Evolutionary conservation across 768 basidiomycete species (phyloP).

Genomic region (Naematelia aurantialba): DNA sequence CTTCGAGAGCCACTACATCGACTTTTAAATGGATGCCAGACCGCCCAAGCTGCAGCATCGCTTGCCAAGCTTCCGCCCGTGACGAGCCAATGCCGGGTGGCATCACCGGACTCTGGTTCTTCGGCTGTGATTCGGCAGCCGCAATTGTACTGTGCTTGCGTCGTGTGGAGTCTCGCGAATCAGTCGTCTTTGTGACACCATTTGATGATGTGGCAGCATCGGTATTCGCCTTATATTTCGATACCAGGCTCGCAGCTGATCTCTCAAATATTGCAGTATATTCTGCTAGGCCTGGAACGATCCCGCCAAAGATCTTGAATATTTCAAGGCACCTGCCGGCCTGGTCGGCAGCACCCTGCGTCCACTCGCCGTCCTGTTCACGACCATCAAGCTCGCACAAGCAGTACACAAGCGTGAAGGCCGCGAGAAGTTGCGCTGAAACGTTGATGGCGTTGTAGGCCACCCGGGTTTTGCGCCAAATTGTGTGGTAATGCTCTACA

Average conservation of each 20-base stretch:
- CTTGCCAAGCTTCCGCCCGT: constrained; percentile 17
- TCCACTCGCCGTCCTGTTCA: constrained; percentile 8
- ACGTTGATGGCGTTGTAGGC: background rate
- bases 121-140: no score
- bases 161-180: background rate
- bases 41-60: constrained; percentile 27
- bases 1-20: constrained; percentile 10
- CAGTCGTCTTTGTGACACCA: background rate
- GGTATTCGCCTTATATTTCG: background rate
- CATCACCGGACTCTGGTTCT: no score
- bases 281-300: constrained; percentile 20
- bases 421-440: background rate
- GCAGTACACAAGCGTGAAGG: background rate
- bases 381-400: background rate
- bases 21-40: constrained; percentile 23
- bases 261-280: constrained; percentile 19
- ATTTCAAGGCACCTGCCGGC: constrained; percentile 17
- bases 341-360: constrained; percentile 7
- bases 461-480: background rate
- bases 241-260: constrained; percentile 11
- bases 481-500: constrained; percentile 20
- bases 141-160: background rate
- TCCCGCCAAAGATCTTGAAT: constrained; percentile 20
- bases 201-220: background rate
- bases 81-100: background rate